These are phyloP conservation scores for Stemphylium lycopersici DNA, from an alignment of 2,329 filamentous ascomycete genomes.

Conservation along the genomic window DNA sequence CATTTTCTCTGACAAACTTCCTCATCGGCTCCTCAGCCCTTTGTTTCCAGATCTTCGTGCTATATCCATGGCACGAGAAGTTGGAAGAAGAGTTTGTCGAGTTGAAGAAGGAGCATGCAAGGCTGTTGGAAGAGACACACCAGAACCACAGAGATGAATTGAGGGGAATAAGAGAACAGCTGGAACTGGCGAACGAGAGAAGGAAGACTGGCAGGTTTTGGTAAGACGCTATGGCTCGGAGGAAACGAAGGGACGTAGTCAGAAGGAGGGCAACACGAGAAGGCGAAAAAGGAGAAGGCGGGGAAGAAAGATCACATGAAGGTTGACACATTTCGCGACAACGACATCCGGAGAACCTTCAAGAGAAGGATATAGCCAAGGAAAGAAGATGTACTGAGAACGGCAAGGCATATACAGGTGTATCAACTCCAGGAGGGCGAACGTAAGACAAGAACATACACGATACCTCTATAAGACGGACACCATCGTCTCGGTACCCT, in stretches of 20 bases:
- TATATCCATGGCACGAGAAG: conserved; percentile 74
- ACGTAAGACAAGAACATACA: no score
- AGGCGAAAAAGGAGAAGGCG: no score
- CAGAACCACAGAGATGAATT: conserved; percentile 28
- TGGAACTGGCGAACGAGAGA: conserved; percentile 24
- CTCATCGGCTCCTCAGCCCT: conserved; percentile 68
- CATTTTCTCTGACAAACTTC: conserved; percentile 69
- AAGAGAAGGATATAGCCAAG: no score
- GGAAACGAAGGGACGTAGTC: no score
- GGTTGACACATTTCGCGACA: no score
- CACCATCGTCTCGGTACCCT: no score
- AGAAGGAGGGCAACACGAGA: not conserved
- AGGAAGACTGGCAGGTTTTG: conserved; percentile 16
- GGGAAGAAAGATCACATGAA: no score
- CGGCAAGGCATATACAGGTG: no score
- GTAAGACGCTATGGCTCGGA: not conserved
- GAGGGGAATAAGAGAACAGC: conserved; percentile 28
- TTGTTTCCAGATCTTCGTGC: conserved; percentile 70
- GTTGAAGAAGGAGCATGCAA: conserved; percentile 63
- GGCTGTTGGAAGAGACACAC: conserved; percentile 30
- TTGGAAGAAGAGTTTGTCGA: conserved; percentile 66
- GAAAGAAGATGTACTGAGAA: no score
- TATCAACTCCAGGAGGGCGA: no score
- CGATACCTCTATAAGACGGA: no score
- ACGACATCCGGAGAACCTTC: no score